Conservation (phyloP, 176 grass and related monocot genomes). For the Cenchrus fungigraminus region DNA sequence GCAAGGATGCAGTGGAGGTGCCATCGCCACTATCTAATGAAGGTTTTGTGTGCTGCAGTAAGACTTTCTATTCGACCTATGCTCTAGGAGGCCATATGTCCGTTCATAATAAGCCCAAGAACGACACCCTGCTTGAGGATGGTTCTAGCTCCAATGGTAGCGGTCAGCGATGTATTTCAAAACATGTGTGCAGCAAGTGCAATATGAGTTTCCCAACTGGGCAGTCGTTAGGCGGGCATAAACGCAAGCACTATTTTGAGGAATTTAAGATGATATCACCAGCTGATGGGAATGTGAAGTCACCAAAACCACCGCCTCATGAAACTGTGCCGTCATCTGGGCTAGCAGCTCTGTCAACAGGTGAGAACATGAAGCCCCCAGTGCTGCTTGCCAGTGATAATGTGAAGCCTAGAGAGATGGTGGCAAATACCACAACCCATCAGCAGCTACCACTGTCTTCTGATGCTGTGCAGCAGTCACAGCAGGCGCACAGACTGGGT, state of each 20-base stretch:
- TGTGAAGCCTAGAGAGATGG: not conserved
- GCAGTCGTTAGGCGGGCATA: not conserved
- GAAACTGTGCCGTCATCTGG: not conserved
- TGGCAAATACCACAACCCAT: too few species aligned
- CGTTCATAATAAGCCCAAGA: not conserved
- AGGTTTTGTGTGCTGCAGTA: not conserved
- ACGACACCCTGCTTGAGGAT: not conserved
- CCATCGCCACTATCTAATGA: not conserved
- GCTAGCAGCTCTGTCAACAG: not conserved
- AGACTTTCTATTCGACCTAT: slow-evolving; percentile 1
- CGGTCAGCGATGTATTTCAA: not conserved
- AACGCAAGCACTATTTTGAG: not conserved
- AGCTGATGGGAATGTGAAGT: not conserved
- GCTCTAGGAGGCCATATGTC: slow-evolving; percentile 8
- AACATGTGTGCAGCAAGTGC: not conserved
- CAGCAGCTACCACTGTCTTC: too few species aligned
- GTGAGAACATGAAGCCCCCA: not conserved
- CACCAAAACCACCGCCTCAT: not conserved
- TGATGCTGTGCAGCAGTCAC: too few species aligned
- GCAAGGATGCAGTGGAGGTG: not conserved
- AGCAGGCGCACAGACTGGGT: too few species aligned
- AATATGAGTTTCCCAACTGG: not conserved
- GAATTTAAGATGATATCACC: not conserved
- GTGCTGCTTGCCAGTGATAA: not conserved
- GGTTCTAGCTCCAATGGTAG: not conserved